Base-by-base conservation (phyloP, 2,329 filamentous ascomycete species). In the Sordariomycetes sp. region DNA sequence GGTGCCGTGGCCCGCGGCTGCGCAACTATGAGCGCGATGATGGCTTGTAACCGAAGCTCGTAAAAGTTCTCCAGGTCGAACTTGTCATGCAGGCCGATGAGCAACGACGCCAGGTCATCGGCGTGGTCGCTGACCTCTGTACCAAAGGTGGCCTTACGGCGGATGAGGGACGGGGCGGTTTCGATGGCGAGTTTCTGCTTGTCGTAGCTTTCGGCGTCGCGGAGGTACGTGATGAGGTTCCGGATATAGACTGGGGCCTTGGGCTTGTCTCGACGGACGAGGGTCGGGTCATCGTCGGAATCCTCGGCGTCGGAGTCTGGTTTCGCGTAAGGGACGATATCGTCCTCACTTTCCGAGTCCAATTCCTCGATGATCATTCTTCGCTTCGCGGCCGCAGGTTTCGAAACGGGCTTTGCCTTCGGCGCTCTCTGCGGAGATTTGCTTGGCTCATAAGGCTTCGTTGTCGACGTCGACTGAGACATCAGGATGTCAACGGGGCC, bases 231-330 rank as follows among this genome's bases (percentile, higher is more conserved):
- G 57, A 97, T 84, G 12, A 97, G 77, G 64, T 95, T 90, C 52
- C 90, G 84, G 59, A 96, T 86, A 65, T 97, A 97, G 1, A 99
- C 90, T 1, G 94, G 94, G 0, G 90, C 81, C 59, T 81, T 87
- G 24, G 86, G 81, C 64, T 94, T 96, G 69, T 94, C 85, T 15
- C 91, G 81, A 58, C 87, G 85, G 53, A 97, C 79, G 20, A 96
- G 74, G 0, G 90, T 95, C 5, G 94, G 86, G 64, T 99, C 95
- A 42, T 96, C 91, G 58, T 96, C 90, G 0, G 90, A 92, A 66
- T 99, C 94, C 66, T 95, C 89, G 0, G 84, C 80, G 62, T 99
- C 94, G 1, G 88, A 90, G 64, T 90, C 89, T 0, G 89, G 89
- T 67, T 96, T 96, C 15, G 81, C 80, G 63, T 96, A 96, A 1